Evolutionary conservation across 2,329 filamentous ascomycete genomes (phyloP).

Genomic region (Alternaria postmessia): DNA sequence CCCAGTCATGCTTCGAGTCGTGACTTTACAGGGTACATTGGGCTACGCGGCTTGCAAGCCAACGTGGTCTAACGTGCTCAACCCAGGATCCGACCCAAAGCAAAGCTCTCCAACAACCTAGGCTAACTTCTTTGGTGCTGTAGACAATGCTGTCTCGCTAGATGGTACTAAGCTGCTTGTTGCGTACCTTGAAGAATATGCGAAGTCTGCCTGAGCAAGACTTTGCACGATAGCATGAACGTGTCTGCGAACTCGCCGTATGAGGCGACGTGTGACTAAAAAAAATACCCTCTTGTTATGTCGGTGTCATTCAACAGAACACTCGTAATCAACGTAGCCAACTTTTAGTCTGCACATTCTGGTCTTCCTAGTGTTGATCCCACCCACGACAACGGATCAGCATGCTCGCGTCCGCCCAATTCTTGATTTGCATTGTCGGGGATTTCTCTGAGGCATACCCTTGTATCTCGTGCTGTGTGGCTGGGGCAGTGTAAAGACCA

Average conservation of each 20-base stretch:
- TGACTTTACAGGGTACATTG: constrained; percentile 18
- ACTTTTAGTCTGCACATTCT: constrained; percentile 25
- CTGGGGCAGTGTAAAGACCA: constrained; percentile 4
- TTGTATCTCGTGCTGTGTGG: constrained; percentile 11
- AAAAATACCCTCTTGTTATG: constrained; percentile 1
- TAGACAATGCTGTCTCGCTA: constrained; percentile 78
- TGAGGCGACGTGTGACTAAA: not conserved
- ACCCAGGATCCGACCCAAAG: constrained; percentile 11
- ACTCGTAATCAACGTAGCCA: constrained; percentile 23
- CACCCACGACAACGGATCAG: constrained; percentile 7
- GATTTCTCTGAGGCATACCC: constrained; percentile 27
- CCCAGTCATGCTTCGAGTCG: constrained; percentile 11
- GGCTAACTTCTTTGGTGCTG: constrained; percentile 27
- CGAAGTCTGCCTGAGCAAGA: constrained; percentile 43
- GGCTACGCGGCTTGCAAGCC: constrained; percentile 15
- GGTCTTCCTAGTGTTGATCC: constrained; percentile 5
- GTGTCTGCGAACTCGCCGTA: constrained; percentile 13
- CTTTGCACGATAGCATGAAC: constrained; percentile 22
- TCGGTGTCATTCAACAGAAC: constrained; percentile 37
- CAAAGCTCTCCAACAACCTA: constrained; percentile 10
- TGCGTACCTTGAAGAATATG: constrained; percentile 69
- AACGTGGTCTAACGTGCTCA: constrained; percentile 4
- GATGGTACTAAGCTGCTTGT: constrained; percentile 73
- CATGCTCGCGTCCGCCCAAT: constrained; percentile 21
- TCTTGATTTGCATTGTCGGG: constrained; percentile 28